These are phyloP conservation scores for Tylopilus sp. DNA, from an alignment of 768 basidiomycete species.

Conservation along the genomic window DNA sequence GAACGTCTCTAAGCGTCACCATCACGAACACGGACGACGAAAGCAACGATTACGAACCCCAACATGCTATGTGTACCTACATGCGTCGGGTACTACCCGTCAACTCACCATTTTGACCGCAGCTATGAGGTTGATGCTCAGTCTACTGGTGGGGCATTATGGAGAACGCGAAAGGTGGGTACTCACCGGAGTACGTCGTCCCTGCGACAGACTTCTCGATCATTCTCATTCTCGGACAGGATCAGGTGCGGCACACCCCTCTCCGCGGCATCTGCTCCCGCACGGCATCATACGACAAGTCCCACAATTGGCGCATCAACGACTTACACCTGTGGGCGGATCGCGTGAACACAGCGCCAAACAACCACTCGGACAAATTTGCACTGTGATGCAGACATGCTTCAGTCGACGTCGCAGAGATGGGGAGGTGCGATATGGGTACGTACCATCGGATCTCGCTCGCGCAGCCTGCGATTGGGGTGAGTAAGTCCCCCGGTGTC, in stretches of 20 bases:
- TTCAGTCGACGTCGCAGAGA: neutral
- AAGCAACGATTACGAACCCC: conserved; percentile 15
- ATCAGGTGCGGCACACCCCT: conserved; percentile 19
- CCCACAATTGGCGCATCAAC: conserved; percentile 18
- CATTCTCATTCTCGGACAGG: conserved; percentile 20
- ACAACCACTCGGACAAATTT: conserved; percentile 30
- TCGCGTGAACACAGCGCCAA: conserved; percentile 27
- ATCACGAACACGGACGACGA: conserved; percentile 25
- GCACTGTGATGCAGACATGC: conserved; percentile 7
- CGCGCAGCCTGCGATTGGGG: conserved; percentile 30
- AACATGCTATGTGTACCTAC: too few relatives aligned
- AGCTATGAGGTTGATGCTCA: conserved; percentile 1
- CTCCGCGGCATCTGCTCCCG: conserved; percentile 17
- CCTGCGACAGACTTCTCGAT: conserved; percentile 29
- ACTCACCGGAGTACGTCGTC: conserved; percentile 29
- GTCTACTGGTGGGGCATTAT: neutral
- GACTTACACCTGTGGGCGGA: conserved; percentile 16
- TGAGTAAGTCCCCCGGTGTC: conserved; percentile 26
- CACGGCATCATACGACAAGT: conserved; percentile 18
- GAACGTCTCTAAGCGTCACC: conserved; percentile 22
- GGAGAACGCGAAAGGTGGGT: too few relatives aligned
- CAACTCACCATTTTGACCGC: conserved; percentile 21
- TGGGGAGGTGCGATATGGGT: neutral
- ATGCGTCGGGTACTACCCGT: neutral
- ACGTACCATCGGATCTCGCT: conserved; percentile 28